Base-by-base conservation (phyloP, 2,329 filamentous ascomycete genomes). In the Coniella vitis region DNA sequence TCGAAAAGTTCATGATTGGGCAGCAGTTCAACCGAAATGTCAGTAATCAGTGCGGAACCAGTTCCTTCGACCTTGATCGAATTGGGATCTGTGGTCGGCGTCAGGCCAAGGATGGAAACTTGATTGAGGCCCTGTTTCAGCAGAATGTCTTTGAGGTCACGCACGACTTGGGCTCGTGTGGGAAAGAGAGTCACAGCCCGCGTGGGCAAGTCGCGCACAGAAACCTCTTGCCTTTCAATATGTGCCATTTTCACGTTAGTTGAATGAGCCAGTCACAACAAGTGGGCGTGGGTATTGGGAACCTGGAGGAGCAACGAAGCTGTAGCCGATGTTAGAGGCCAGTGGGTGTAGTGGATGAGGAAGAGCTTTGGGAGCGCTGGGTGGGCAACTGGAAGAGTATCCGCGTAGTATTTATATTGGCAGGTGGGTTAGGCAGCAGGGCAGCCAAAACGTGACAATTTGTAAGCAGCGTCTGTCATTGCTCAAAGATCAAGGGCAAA, bases 181-280 rank as follows among this genome's bases (percentile, higher is more conserved):
- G 82, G 81, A 51, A 83, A 84, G 36, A 87, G 70, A 0, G 76
- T 81, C 14, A 87, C 81, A 0, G 75, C 75, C 43, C 76, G 76
- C 31, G 83, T 84, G 8, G 67, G 58, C 25, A 85, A 66, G 42
- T 81, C 72, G 38, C 74, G 72, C 53, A 85, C 62, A 29, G 71
- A 70, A 60, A 80, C 81, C 51, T 77, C 69, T 50, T 75, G 62
- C 51, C 66, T 67, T 54, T 71, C 61, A 47, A 61, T 45, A 32
- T 59, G 52, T 19, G 73, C 70, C 67, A 73, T 69, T 44, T 42
- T 55, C 37, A 36, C 16, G 25, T 5, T 29, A 10, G 21, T n/a
- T 10, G 25, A 29, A 5, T 10, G 25, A 5, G 5, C 25, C 5
- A 29, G 25, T 29, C 25, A 29, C 25, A 10, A 10, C 25, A 29